Base-by-base conservation (phyloP, 129 eudicot genomes). In the Artemisia annua region DNA sequence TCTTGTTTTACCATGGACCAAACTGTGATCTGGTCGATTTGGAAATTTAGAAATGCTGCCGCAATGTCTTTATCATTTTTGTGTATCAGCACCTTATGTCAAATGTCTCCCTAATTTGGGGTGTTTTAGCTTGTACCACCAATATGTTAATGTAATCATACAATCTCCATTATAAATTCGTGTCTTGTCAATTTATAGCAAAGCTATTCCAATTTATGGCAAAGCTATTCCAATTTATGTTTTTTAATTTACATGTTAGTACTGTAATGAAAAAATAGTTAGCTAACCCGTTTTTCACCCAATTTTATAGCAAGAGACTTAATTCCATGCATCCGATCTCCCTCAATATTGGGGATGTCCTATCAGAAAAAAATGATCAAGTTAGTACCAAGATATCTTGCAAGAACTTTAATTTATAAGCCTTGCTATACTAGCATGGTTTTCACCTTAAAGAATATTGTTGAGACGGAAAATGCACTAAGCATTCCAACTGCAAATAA, bases 331-430 rank as follows among this genome's bases (percentile, higher is more conserved):
- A 66, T 66, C 22, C 63, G 65, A 58, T 75, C 79, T 66, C 79
- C 79, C 73, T 75, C 72, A 44, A 75, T 66, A 66, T 75, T 73
- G 2, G 79, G 79, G 57, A 75, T 75, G 67, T 75, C 79, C 79
- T 75, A 22, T n/a, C n/a, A n/a, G 4, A 75, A 2, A 44, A 5
- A 10, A 54, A 75, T 10, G 15, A 43, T 16, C 20, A 22, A 24
- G 62, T 75, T 53, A 75, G 49, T 19, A 28, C 22, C 18, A 13
- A 28, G 26, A 15, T 51, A 6, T 10, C 9, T 22, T 2, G 16
- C 17, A 35, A n/a, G 16, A 14, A 12, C 61, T 10, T 2, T 0
- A 52, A 70, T 16, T 55, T 54, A 11, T n/a, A 16, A 49, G 56
- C 12, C 28, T 2, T n/a, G 44, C 0, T n/a, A n/a, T n/a, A n/a